These are phyloP conservation scores for Hanseniaspora guilliermondii DNA, from an alignment of 805 yeast species.

Conservation along the genomic window DNA sequence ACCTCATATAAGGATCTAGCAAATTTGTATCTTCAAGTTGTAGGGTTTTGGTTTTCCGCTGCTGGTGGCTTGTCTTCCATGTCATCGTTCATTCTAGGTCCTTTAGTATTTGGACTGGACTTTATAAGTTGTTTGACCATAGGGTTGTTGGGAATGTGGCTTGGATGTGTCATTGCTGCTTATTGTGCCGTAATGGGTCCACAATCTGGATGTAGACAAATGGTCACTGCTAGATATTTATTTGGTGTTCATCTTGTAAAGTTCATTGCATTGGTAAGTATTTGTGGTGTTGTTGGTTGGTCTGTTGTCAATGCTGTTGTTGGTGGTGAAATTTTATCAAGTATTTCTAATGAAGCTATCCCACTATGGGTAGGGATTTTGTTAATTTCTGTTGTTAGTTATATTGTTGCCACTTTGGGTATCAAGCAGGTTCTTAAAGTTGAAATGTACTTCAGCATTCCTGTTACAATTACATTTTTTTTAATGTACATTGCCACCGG, in stretches of 20 bases:
- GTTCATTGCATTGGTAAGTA: constrained; percentile 56
- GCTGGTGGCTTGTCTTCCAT: constrained; percentile 82
- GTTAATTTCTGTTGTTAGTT: constrained; percentile 51
- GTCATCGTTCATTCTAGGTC: constrained; percentile 71
- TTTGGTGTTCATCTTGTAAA: constrained; percentile 83
- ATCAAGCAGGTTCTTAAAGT: constrained; percentile 56
- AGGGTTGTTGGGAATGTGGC: constrained; percentile 49
- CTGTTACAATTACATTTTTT: constrained; percentile 54
- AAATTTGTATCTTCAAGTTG: constrained; percentile 35
- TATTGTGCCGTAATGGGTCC: constrained; percentile 85
- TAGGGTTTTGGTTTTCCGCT: constrained; percentile 74
- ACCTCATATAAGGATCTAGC: constrained; percentile 15
- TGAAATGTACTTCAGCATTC: constrained; percentile 56
- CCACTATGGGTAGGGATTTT: constrained; percentile 66
- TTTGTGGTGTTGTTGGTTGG: constrained; percentile 82
- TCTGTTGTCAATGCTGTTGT: constrained; percentile 80
- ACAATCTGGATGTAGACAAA: constrained; percentile 76
- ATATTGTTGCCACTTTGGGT: constrained; percentile 64
- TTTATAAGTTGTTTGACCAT: constrained; percentile 49
- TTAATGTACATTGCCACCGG: constrained; percentile 54
- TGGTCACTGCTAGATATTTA: constrained; percentile 67
- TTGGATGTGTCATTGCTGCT: constrained; percentile 70
- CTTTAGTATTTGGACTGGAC: constrained; percentile 56
- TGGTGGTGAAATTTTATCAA: constrained; percentile 70
- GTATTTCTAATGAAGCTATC: constrained; percentile 51